Conservation (phyloP, 495 filamentous ascomycete species). For the Xanthoparmelia taractica region DNA sequence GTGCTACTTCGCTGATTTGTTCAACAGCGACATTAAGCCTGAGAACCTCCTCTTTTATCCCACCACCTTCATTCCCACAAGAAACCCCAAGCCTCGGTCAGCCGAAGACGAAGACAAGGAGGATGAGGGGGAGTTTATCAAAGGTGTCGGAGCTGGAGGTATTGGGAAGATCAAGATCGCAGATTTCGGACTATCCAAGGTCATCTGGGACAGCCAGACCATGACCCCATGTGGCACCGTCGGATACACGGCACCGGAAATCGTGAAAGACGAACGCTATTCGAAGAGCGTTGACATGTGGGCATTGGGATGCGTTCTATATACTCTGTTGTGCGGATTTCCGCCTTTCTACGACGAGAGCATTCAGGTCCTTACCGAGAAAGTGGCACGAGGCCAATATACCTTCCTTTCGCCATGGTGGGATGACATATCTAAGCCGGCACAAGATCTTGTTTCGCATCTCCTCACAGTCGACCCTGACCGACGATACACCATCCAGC, state of each 20-base stretch:
- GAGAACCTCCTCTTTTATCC: slow-evolving; percentile 95
- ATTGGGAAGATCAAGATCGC: slow-evolving; percentile 96
- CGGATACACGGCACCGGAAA: slow-evolving; percentile 97
- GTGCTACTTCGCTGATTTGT: slow-evolving; percentile 25
- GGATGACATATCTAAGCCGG: slow-evolving; percentile 95
- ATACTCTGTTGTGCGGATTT: slow-evolving; percentile 94
- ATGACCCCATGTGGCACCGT: slow-evolving; percentile 99
- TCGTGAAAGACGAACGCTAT: slow-evolving; percentile 97
- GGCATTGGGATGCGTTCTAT: slow-evolving; percentile 94
- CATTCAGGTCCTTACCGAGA: slow-evolving; percentile 94
- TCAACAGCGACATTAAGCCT: slow-evolving; percentile 87
- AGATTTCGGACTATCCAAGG: slow-evolving; percentile 94
- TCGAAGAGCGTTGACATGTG: slow-evolving; percentile 99
- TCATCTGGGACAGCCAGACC: slow-evolving; percentile 97
- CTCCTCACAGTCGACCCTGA: slow-evolving; percentile 88
- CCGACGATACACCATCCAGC: slow-evolving; percentile 77
- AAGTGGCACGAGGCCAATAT: slow-evolving; percentile 93
- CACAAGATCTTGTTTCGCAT: slow-evolving; percentile 89
- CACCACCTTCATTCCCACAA: slow-evolving; percentile 69
- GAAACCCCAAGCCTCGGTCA: slow-evolving; percentile 64
- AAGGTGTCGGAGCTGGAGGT: slow-evolving; percentile 76
- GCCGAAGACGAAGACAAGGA: slow-evolving; percentile 95
- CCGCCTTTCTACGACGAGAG: slow-evolving; percentile 98
- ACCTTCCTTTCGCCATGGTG: slow-evolving; percentile 99
- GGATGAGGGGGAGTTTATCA: slow-evolving; percentile 90